phyloP scores from a whole-genome alignment of 371 early-diverging fungal species.

The Fennellomyces sp. region DNA sequence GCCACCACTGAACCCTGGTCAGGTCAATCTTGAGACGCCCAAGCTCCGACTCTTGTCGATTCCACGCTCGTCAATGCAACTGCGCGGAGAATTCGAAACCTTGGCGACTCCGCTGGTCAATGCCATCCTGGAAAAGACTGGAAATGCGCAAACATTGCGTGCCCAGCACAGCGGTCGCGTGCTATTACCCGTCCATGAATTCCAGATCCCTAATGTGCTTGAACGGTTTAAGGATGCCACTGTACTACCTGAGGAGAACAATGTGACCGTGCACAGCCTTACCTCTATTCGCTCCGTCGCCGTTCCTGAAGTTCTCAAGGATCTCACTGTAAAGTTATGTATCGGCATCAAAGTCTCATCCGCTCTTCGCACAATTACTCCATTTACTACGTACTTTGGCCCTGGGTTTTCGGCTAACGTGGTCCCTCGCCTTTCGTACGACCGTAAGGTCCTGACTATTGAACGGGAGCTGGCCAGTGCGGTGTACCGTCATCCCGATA shows the following conservation, averaged over 20 bases:
- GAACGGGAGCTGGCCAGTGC: conserved; percentile 66
- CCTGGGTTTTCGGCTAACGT: conserved; percentile 62
- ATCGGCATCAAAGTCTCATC: conserved; percentile 73
- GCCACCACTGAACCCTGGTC: conserved; percentile 43
- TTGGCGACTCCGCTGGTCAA: conserved; percentile 32
- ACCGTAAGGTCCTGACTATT: conserved; percentile 42
- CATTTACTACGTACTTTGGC: conserved; percentile 70
- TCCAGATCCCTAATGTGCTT: conserved; percentile 67
- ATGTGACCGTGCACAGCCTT: conserved; percentile 56
- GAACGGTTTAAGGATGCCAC: conserved; percentile 51
- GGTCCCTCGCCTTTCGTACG: conserved; percentile 47
- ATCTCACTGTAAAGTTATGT: conserved; percentile 61
- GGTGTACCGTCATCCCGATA: conserved; percentile 52
- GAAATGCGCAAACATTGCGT: conserved; percentile 6
- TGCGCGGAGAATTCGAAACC: conserved; percentile 61
- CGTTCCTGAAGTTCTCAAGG: conserved; percentile 43
- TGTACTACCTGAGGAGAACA: conserved; percentile 38
- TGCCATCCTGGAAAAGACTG: conserved; percentile 27
- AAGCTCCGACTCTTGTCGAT: conserved; percentile 54
- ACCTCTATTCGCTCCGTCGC: conserved; percentile 73
- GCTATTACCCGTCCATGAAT: conserved; percentile 67
- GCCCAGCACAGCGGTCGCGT: conserved; percentile 30
- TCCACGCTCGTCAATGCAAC: conserved; percentile 42
- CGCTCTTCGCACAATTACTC: conserved; percentile 75
- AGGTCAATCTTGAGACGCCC: conserved; percentile 49